Evolutionary conservation across 1,284 basidiomycete genomes (phyloP), one percentile per base, ranked within the genome.

Genomic region (Malassezia restricta): DNA sequence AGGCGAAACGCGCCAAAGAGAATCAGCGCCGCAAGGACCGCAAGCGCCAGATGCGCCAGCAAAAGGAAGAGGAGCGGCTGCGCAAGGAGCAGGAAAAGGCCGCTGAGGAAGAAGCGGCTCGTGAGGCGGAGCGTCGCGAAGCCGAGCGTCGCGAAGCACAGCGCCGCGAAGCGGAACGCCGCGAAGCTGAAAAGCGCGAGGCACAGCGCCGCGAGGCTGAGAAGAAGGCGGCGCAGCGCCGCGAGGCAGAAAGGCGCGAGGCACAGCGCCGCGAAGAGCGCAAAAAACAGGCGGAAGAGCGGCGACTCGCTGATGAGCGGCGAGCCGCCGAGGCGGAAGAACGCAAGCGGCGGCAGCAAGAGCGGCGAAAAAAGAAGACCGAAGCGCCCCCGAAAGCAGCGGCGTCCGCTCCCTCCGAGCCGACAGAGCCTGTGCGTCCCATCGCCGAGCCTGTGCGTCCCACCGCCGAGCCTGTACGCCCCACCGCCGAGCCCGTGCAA

Each of bases 11-110:
- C 76, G 84, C 86, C 74, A 87, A 82, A 61, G 88, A 94, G 76
- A 90, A 90, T 75, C 87, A 95, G 80, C 91, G 89, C 79, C 96
- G 96, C 82, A 96, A 96, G 79, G 90, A 92, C 74, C 92, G 92
- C 83, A 87, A 86, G 78, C 83, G 89, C 76, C 82, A 81, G 73
- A 87, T 91, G 76, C 92, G 91, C 76, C 79, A 82, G 64, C 86
- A 85, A 48, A 92, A 91, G 71, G 92, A 95, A 65, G 87, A 88
- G 47, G 70, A 61, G 81, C 83, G 72, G 84, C 85, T 39, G 84
- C 83, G 33, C 2, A 44, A 42, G n/a, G 42, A 35, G 15, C 50
- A 54, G 47, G 54, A 58, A 40, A 45, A 46, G 30, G 46, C 44
- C 27, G 57, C 56, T 20, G 43, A 51, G 40, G 37, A 57, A 50